A percentile compares a stretch with the other conserved stretches of the same genome.
Conservation (phyloP, 2,329 filamentous ascomycete genomes). For the Fusarium pseudonygamai region DNA sequence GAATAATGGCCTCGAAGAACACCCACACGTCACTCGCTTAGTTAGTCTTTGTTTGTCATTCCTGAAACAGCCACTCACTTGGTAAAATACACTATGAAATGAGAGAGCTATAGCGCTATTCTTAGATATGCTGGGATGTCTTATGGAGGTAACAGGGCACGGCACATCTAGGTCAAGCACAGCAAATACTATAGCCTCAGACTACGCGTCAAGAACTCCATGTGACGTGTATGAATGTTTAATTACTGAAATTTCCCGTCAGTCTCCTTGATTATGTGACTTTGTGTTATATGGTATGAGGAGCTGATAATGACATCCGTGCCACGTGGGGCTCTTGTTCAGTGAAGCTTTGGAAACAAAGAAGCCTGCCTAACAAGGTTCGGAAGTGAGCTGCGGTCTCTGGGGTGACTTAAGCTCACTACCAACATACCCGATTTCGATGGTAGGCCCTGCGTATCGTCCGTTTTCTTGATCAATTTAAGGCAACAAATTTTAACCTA, state of each 20-base stretch:
- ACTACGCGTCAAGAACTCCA: neutral
- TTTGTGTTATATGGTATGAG: neutral
- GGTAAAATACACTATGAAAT: rapidly evolving
- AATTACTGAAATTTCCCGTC: rapidly evolving
- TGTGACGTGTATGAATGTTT: neutral
- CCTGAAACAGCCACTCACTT: neutral
- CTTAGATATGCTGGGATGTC: neutral
- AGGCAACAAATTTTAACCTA: rapidly evolving
- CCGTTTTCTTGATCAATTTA: rapidly evolving
- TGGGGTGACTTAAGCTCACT: neutral
- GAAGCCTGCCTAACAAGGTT: neutral
- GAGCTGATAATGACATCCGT: neutral
- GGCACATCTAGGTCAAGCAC: neutral
- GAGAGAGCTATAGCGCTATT: neutral
- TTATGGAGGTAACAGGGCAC: neutral
- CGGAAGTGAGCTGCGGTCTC: neutral
- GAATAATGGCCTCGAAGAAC: rapidly evolving
- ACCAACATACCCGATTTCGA: neutral
- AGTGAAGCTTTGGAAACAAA: neutral
- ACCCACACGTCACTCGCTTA: neutral
- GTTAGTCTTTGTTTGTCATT: neutral
- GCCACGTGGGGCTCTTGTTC: neutral
- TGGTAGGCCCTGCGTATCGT: too few relatives aligned
- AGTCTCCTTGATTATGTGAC: rapidly evolving
- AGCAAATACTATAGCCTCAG: neutral